Base-by-base conservation (phyloP, 2,329 filamentous ascomycete genomes). In the Delphinella strobiligena region DNA sequence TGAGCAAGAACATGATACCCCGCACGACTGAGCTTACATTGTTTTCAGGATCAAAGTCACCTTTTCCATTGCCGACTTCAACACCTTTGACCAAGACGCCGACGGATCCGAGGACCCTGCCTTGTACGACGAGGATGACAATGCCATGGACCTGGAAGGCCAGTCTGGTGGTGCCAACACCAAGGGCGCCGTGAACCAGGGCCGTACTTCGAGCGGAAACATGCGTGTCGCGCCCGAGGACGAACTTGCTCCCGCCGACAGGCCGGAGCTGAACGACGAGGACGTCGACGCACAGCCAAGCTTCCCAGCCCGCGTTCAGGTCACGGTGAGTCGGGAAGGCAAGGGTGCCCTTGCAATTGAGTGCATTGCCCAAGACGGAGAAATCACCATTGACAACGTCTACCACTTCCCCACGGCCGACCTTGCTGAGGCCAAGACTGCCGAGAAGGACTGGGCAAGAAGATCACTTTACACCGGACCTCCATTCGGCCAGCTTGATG, bases 401-500 rank as follows among this genome's bases (percentile, higher is more conserved):
- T 87, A 82, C 63, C 89, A 86, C 72, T 93, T 86, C 69, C 70
- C 75, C 52, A 80, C 88, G 51, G 71, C 81, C 45, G 78, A 82
- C 43, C 67, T 93, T 48, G 86, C 89, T 31, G 78, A 85, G 58
- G 77, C 82, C 47, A 69, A 80, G 54, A 78, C 72, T 37, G 78
- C 85, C 48, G 49, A 55, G 55, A 73, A 77, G 58, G 76, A 82
- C 50, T 87, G 86, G 72, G 68, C 75, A 52, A 74, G 85, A 55
- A 75, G 82, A 60, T 78, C 78, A 47, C 64, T 87, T 50, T 98
- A 96, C 68, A 80, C 84, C 31, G 91, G 91, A 41, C 91, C 91
- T 45, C 83, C 86, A 40, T 96, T 95, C 61, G 80, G 78, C 64
- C 93, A 85, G 69, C 78, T 98, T 43, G 91, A 98, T 59, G 87